These are phyloP conservation scores for Exophiala oligosperma DNA, from an alignment of 2,329 filamentous ascomycete species.

Conservation along the genomic window DNA sequence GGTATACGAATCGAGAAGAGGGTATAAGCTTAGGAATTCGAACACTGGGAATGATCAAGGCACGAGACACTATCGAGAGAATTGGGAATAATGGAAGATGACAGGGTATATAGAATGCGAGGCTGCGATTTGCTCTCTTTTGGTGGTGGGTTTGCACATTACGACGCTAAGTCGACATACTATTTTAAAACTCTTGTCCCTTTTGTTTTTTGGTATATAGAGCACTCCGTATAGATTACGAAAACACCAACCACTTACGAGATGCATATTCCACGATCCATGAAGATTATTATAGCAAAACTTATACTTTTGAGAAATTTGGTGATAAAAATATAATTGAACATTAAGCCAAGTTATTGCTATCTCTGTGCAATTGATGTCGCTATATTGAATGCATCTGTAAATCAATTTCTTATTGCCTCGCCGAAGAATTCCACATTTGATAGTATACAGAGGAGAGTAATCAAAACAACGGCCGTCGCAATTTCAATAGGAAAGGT, in stretches of 20 bases:
- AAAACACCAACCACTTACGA: too few species aligned
- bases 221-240: too few species aligned
- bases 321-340: neutral
- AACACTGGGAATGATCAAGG: neutral
- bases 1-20: neutral
- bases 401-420: neutral
- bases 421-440: slow-evolving; percentile 1
- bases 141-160: neutral
- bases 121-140: neutral
- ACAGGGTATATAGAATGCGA: neutral
- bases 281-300: neutral
- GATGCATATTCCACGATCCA: neutral
- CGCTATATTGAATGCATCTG: slow-evolving; percentile 1
- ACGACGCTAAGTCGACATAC: too few species aligned
- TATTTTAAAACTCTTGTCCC: too few species aligned
- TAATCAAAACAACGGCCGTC: slow-evolving; percentile 7
- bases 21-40: neutral
- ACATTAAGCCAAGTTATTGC: neutral
- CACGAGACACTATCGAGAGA: too few species aligned
- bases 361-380: slow-evolving; percentile 2
- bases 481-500: slow-evolving; percentile 7
- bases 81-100: neutral
- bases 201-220: too few species aligned
- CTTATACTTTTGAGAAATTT: neutral
- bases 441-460: slow-evolving; percentile 15